Conservation (phyloP, 805 yeast genomes). For the Kodamaea leandrae region DNA sequence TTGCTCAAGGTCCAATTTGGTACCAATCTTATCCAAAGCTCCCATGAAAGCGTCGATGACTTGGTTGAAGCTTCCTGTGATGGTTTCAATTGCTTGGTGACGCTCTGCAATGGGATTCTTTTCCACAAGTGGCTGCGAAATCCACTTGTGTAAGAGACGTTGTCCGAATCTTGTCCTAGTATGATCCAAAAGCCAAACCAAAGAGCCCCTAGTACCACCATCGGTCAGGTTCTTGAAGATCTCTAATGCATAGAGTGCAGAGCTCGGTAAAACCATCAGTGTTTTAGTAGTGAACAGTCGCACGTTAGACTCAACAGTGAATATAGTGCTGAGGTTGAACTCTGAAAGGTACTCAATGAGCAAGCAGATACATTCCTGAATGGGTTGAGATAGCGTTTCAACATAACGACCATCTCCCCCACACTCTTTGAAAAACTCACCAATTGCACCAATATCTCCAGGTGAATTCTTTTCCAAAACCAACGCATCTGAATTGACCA, state of each 20-base stretch:
- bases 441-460: background rate
- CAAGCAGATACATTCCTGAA: conserved; percentile 1
- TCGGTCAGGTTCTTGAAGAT: conserved; percentile 67
- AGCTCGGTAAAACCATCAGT: conserved; percentile 59
- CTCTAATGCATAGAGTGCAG: conserved; percentile 70
- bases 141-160: conserved; percentile 68
- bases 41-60: conserved; percentile 31
- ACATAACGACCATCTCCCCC: background rate
- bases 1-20: conserved; percentile 33
- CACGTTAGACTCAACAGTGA: conserved; percentile 52
- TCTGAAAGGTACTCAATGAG: conserved; percentile 51
- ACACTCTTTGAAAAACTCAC: background rate
- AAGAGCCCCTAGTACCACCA: conserved; percentile 57
- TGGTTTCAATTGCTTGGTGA: conserved; percentile 48
- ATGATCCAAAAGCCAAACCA: conserved; percentile 77
- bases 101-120: conserved; percentile 57
- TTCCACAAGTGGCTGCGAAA: conserved; percentile 65
- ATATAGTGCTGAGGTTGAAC: conserved; percentile 58
- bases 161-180: conserved; percentile 78
- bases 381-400: background rate
- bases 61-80: conserved; percentile 29
- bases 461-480: conserved; percentile 3
- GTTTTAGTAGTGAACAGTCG: conserved; percentile 47
- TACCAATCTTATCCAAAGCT: conserved; percentile 25
- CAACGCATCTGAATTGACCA: conserved; percentile 16